Evolutionary conservation across 495 filamentous ascomycete genomes (phyloP), one percentile per base, ranked within the genome.

Genomic region (Darksidea phi): DNA sequence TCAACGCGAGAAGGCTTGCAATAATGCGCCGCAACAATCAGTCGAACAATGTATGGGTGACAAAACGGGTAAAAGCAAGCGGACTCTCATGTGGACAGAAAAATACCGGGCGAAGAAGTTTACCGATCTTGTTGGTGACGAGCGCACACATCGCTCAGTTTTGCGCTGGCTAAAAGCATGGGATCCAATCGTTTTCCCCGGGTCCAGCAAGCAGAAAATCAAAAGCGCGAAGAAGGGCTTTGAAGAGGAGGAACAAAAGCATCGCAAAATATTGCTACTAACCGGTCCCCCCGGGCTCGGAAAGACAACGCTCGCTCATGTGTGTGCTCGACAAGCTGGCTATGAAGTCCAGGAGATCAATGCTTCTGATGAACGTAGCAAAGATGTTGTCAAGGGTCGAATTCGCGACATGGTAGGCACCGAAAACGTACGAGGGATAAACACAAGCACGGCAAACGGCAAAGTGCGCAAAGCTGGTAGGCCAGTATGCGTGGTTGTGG

Each of bases 281-380:
- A 89, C 91, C 37, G 94, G 94, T 0, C 90, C 93, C 7, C 92
- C 94, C 1, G 94, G 94, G 4, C 78, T 98, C 13, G 94, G 94
- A 12, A 98, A 98, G 77, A 98, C 94, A 0, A 98, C 94, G 0
- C 73, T 98, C 28, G 95, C 94, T 1, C 94, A 98, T 74, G 94
- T 98, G 7, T 97, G 94, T 71, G 94, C 94, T 0, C 85, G 79
- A 65, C 94, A 98, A 69, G 93, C 94, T 13, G 94, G 94, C 17
- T 98, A 97, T 70, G 93, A 97, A 67, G 88, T 95, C 3, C 80
- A 96, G 59, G 89, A 93, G 71, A 90, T 93, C 72, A 93, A 93
- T 63, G 89, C 89, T 15, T 90, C 86, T 60, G 89, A 93, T 67
- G 89, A 92, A 64, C 77, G 89, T 46, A 89, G 85, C 68, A 76